Percentiles rank a stretch among this genome's conserved stretches.
Conservation (phyloP, 352 stramenopile genomes). For the Saprolegnia diclina region DNA sequence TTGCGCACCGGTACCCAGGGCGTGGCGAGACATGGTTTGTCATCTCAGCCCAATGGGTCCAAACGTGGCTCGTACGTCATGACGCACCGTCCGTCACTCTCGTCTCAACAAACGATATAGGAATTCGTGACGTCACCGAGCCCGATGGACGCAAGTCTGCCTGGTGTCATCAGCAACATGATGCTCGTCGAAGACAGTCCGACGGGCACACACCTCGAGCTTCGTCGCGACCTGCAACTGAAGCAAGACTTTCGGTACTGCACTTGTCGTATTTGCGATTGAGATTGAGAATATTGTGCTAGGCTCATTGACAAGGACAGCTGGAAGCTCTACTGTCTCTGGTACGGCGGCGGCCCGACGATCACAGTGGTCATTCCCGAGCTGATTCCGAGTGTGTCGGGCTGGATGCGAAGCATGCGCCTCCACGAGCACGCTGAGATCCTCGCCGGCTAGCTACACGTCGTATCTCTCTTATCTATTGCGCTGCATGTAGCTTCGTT, state of each 20-base stretch:
- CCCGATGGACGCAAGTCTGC: constrained; percentile 13
- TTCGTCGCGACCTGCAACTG: constrained; percentile 8
- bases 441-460: neutral
- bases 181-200: constrained; percentile 15
- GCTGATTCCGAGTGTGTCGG: constrained; percentile 16
- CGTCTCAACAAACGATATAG: neutral
- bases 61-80: constrained; percentile 21
- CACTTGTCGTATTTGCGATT: neutral
- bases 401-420: constrained; percentile 24
- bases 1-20: constrained; percentile 15
- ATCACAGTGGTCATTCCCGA: constrained; percentile 23
- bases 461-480: neutral
- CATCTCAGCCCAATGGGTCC: constrained; percentile 19
- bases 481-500: too few species aligned
- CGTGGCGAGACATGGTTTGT: constrained; percentile 24
- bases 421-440: constrained; percentile 3
- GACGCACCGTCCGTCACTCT: neutral
- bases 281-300: neutral
- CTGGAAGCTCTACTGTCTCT: constrained; percentile 14
- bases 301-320: constrained; percentile 15
- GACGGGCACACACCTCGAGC: neutral
- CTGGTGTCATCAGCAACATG: constrained; percentile 17
- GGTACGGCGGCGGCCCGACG: constrained; percentile 23
- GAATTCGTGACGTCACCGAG: constrained; percentile 4
- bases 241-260: constrained; percentile 25